A percentile compares a stretch with the other conserved stretches of the same genome.
Evolutionary conservation across 257 asterid genomes (phyloP).

Genomic region (Haberlea rhodopensis): DNA sequence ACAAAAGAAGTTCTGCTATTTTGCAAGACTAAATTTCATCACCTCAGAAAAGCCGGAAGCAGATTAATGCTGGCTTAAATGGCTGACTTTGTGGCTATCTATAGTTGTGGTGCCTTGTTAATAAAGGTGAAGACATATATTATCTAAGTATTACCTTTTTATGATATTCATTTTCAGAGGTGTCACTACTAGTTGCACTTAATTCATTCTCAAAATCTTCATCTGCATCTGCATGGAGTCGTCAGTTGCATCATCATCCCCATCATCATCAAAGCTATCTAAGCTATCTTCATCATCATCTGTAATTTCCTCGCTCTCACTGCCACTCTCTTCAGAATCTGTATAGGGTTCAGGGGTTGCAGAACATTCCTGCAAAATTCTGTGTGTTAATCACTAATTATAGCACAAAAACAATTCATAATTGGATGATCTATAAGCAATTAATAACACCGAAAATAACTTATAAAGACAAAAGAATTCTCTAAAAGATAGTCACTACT

Average conservation of each 20-base stretch:
- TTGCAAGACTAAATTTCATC: conserved; percentile 1
- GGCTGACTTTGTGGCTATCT: conserved; percentile 1
- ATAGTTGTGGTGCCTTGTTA: conserved; percentile 1
- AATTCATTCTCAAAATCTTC: conserved; percentile 58
- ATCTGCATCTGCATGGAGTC: conserved; percentile 49
- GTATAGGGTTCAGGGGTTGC: conserved; percentile 75
- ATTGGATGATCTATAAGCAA: no score
- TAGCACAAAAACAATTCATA: no score
- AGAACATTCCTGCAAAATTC: conserved; percentile 65
- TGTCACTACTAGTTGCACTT: conserved; percentile 41
- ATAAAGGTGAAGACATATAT: conserved; percentile 25
- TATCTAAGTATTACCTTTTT: conserved; percentile 43
- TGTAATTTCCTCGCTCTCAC: conserved; percentile 80
- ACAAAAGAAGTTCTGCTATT: conserved; percentile 4
- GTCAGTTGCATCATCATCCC: conserved; percentile 45
- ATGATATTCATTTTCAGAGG: conserved; percentile 37
- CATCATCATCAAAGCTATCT: conserved; percentile 50
- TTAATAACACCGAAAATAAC: not conserved
- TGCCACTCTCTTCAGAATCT: conserved; percentile 84
- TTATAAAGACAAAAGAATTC: conserved; percentile 5
- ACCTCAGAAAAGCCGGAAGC: conserved; percentile 9
- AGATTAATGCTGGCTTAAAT: conserved; percentile 4
- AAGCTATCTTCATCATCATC: conserved; percentile 70
- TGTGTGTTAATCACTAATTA: no score
- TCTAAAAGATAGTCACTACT: not conserved